These are phyloP conservation scores for Paraphoma sp. DNA, from an alignment of 2,329 filamentous ascomycete genomes.

Conservation along the genomic window DNA sequence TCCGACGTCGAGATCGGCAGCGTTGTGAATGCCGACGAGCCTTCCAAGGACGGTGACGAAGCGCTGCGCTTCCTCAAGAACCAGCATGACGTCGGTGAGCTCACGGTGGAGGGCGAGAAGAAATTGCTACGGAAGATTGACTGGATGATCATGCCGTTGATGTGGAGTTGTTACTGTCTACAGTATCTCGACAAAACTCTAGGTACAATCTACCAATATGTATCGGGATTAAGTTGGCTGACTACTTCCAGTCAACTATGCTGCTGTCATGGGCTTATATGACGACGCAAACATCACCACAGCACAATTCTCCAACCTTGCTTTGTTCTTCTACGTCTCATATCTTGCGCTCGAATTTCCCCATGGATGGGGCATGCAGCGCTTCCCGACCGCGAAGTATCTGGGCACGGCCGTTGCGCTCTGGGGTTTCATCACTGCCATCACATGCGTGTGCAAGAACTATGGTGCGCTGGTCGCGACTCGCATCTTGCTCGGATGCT, in stretches of 20 bases:
- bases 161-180: constrained; percentile 48
- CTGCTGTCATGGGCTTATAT: constrained; percentile 51
- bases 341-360: constrained; percentile 50
- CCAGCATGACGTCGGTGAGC: constrained; percentile 17
- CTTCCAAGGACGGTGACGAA: constrained; percentile 26
- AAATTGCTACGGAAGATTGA: constrained; percentile 46
- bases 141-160: constrained; percentile 50
- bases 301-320: constrained; percentile 46
- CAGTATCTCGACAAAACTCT: constrained; percentile 52
- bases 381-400: constrained; percentile 61
- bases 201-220: constrained; percentile 39
- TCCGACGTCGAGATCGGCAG: constrained; percentile 16
- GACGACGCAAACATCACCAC: constrained; percentile 46
- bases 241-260: constrained; percentile 45
- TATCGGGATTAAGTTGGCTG: not conserved
- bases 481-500: constrained; percentile 60
- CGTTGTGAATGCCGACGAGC: constrained; percentile 6
- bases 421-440: constrained; percentile 58
- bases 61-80: constrained; percentile 30
- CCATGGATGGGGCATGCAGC: constrained; percentile 59
- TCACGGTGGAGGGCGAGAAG: constrained; percentile 23
- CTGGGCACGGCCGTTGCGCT: constrained; percentile 52
- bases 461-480: constrained; percentile 58
- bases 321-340: constrained; percentile 46
- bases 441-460: constrained; percentile 57